Conservation (phyloP, 768 basidiomycete genomes). For the Lyophyllum semitale region DNA sequence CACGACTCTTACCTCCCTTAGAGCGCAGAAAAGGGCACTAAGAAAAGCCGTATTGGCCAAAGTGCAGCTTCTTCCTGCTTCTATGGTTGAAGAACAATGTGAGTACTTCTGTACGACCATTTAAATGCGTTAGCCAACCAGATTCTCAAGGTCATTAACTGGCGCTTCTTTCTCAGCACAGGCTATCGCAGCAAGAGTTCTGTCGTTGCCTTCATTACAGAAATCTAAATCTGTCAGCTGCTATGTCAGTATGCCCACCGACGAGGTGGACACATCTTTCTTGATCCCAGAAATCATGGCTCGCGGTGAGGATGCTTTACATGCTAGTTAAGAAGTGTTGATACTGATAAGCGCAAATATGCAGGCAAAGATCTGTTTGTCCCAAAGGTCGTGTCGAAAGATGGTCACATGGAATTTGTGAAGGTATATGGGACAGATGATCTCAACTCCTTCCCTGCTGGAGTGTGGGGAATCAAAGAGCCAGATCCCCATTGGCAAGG, state of each 20-base stretch:
- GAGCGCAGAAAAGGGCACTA: conserved; percentile 55
- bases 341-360: background rate
- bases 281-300: conserved; percentile 56
- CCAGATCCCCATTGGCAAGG: conserved; percentile 49
- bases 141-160: conserved; percentile 1
- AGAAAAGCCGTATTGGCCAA: conserved; percentile 49
- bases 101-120: conserved; percentile 9
- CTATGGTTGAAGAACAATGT: conserved; percentile 66
- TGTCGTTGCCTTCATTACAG: conserved; percentile 53
- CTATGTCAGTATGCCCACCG: conserved; percentile 79
- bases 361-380: conserved; percentile 70
- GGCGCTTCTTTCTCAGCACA: conserved; percentile 35
- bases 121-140: background rate
- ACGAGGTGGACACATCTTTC: conserved; percentile 61
- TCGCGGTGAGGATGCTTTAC: conserved; percentile 41
- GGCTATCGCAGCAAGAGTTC: conserved; percentile 47
- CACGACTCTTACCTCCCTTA: conserved; percentile 24
- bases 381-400: conserved; percentile 56
- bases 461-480: conserved; percentile 78
- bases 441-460: conserved; percentile 54
- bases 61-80: conserved; percentile 44
- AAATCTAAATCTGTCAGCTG: conserved; percentile 60
- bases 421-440: conserved; percentile 62
- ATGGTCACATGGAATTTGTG: conserved; percentile 65
- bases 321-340: background rate